Base-by-base conservation (phyloP, 805 yeast species). In the Kuraishia capsulata region DNA sequence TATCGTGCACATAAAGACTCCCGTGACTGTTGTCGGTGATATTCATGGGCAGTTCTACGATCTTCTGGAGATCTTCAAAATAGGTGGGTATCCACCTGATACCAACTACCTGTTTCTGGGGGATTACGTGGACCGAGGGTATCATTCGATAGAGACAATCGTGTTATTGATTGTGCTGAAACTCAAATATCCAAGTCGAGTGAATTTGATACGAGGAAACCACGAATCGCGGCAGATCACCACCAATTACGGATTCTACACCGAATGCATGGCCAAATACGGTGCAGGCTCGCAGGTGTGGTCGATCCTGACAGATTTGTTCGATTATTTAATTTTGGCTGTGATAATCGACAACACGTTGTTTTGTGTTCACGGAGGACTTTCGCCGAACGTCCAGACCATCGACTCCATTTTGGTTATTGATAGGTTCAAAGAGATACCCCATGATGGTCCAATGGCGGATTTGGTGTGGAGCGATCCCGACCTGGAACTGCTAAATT, bases 381-480 rank as follows among this genome's bases (percentile, higher is more conserved):
- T 92, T 4, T 85, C 96, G 4, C 99, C 99, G 0, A 85, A 88
- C 45, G 86, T 95, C 35, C 97, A 90, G 53, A 84, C 92, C 5
- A 71, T 92, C 18, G 97, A 92, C 54, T 97, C 94, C 47, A 86
- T 92, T 37, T 70, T 83, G 45, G 78, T 92, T 13, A 80, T 94
- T 6, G 98, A 92, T 59, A 59, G 99, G 42, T 90, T 88, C 54
- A 76, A 80, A 46, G 99, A 92, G 56, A 87, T 94, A 10, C 99
- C 99, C 0, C 98, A 94, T 50, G 98, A 92, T 56, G 99, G 99
- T 0, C 95, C 97, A 13, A 92, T 92, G 97, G 98, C 98, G 1
- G 99, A 92, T 57, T 65, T 92, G 37, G 97, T 92, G 16, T 92
- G 99, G 99, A 81, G 92, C 18, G 99, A 92, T 54, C 99, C 99